Conservation (phyloP, 2,329 filamentous ascomycete species). For the Colletotrichum horii region DNA sequence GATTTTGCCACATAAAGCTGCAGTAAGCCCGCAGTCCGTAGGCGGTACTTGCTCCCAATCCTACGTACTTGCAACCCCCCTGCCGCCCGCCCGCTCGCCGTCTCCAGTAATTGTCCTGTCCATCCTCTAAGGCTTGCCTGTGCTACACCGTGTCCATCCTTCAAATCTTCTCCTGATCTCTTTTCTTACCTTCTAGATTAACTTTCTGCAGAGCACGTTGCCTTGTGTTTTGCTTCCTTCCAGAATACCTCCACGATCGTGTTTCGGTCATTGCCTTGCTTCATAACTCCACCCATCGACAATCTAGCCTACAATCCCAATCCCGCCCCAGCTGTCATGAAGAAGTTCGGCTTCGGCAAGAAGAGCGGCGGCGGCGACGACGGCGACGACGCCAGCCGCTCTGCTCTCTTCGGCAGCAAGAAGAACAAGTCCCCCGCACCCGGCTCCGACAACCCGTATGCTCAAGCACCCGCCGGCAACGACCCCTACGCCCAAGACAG, state of each 20-base stretch:
- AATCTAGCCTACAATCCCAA: not conserved
- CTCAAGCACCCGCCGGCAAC: slow-evolving; percentile 48
- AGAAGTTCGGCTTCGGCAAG: slow-evolving; percentile 65
- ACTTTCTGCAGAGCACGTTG: slow-evolving; percentile 9
- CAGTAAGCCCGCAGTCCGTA: not conserved
- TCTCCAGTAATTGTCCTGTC: not conserved
- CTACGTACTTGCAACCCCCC: not conserved
- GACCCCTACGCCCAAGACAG: slow-evolving; percentile 60
- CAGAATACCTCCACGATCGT: not conserved
- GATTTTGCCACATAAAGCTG: slow-evolving; percentile 24
- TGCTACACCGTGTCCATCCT: not conserved
- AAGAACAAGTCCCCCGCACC: slow-evolving; percentile 56
- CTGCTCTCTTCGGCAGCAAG: slow-evolving; percentile 60
- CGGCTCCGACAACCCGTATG: slow-evolving; percentile 62
- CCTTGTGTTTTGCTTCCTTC: slow-evolving; percentile 3
- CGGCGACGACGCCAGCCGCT: slow-evolving; percentile 53
- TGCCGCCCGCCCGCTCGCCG: not conserved
- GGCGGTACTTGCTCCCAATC: not conserved
- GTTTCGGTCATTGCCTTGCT: not conserved
- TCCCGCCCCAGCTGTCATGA: slow-evolving; percentile 47
- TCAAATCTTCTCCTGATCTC: not conserved
- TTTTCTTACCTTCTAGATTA: not conserved
- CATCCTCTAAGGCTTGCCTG: not conserved
- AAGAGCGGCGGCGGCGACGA: slow-evolving; percentile 62
- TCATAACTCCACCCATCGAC: not conserved